Evolutionary conservation across 202 grass and related monocot genomes (phyloP).

Genomic region (Schoenoplectus tabernaemontani): DNA sequence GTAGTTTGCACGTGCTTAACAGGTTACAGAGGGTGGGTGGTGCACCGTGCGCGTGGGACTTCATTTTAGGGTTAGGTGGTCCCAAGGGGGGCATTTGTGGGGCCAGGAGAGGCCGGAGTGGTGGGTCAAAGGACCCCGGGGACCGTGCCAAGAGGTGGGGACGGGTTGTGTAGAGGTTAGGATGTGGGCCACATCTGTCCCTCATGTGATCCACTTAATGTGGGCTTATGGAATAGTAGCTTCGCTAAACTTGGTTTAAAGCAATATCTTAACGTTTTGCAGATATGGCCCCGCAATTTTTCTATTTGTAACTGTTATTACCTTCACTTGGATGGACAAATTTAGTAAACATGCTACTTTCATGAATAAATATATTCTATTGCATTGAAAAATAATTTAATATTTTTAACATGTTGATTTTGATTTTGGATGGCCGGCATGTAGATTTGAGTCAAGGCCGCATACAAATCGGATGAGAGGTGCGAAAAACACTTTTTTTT

Average conservation of each 20-base stretch:
- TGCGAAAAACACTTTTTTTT: no score
- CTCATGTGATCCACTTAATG: constrained; percentile 11
- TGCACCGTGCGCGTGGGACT: not conserved
- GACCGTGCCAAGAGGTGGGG: constrained; percentile 14
- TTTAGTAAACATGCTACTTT: no score
- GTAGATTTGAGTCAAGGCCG: no score
- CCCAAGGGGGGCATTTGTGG: not conserved
- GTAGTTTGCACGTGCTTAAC: constrained; percentile 14
- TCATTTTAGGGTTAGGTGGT: constrained; percentile 12
- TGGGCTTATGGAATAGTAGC: not conserved
- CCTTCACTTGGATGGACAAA: no score
- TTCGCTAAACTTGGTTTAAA: constrained; percentile 11
- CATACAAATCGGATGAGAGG: no score
- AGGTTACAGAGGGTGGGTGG: not conserved
- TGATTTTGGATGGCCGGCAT: no score
- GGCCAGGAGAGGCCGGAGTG: not conserved
- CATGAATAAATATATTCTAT: no score
- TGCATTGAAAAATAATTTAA: no score
- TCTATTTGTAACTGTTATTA: not conserved
- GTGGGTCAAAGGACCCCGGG: constrained; percentile 18
- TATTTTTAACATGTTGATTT: no score
- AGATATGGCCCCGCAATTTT: not conserved
- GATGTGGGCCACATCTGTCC: constrained; percentile 17
- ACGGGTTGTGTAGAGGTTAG: constrained; percentile 6
- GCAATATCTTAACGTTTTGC: not conserved